A percentile compares a stretch with the other conserved stretches of the same genome.
Evolutionary conservation across 768 basidiomycete genomes (phyloP).

Genomic region (Russula virescens): DNA sequence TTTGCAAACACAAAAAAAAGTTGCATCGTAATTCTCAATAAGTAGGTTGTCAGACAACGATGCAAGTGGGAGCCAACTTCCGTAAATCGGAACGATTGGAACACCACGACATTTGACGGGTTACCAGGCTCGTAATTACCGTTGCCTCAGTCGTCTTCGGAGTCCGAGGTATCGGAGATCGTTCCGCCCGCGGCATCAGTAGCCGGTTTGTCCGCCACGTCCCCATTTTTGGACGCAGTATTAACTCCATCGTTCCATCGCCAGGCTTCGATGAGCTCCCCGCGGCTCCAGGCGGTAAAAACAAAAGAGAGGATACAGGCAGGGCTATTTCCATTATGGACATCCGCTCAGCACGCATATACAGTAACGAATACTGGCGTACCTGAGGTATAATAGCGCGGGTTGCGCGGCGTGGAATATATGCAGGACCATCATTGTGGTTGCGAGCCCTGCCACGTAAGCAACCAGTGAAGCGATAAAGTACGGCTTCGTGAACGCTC

Average conservation of each 20-base stretch:
- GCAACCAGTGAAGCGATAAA: conserved; percentile 63
- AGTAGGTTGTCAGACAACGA: not conserved
- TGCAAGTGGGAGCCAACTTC: not conserved
- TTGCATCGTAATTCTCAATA: not conserved
- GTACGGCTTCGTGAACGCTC: conserved; percentile 62
- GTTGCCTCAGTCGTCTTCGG: not conserved
- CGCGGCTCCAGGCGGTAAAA: conserved; percentile 49
- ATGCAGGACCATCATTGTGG: conserved; percentile 87
- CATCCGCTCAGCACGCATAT: not conserved
- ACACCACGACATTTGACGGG: not conserved
- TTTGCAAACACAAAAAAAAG: not conserved
- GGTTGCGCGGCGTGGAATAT: conserved; percentile 73
- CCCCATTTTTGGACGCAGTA: conserved; percentile 25
- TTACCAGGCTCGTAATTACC: not conserved
- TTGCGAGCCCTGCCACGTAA: conserved; percentile 66
- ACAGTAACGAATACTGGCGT: conserved; percentile 24
- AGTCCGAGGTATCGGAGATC: conserved; percentile 13
- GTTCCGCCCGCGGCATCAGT: conserved; percentile 8
- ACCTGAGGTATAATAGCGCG: conserved; percentile 89
- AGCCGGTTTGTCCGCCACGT: conserved; percentile 11
- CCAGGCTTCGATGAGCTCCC: conserved; percentile 71
- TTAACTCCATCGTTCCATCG: conserved; percentile 55
- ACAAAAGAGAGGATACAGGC: conserved; percentile 71
- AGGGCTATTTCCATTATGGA: conserved; percentile 41
- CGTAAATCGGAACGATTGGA: not conserved